phyloP scores from a whole-genome alignment of 1,284 basidiomycete species.

The Cryptococcus deneoformans region DNA sequence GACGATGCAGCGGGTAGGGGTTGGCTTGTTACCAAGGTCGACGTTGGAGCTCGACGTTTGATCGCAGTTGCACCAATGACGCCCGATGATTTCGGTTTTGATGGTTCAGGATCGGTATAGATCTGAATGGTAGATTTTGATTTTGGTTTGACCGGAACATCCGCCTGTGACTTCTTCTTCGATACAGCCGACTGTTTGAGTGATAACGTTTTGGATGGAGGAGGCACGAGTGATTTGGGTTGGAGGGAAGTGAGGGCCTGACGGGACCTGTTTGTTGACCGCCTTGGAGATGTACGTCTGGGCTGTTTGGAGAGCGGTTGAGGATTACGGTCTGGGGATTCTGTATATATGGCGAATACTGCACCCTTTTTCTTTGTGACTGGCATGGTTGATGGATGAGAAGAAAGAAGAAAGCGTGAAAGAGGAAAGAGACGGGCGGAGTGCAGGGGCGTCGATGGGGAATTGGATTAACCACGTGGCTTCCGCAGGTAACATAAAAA shows the following conservation, averaged over 20 bases:
- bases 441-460: no score
- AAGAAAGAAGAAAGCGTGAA: no score
- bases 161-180: neutral
- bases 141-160: neutral
- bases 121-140: conserved; percentile 1
- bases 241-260: conserved; percentile 18
- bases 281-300: conserved; percentile 1
- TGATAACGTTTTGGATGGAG: neutral
- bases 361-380: conserved; percentile 48
- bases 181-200: neutral
- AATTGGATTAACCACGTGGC: no score
- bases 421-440: no score
- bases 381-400: conserved; percentile 33
- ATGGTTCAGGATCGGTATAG: conserved; percentile 3
- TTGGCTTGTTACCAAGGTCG: neutral
- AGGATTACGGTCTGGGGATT: conserved; percentile 33
- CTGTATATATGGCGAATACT: conserved; percentile 48
- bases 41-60: neutral
- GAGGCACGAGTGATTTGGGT: conserved; percentile 3
- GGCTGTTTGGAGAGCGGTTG: conserved; percentile 2
- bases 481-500: no score
- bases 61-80: conserved; percentile 1
- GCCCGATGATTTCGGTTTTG: neutral
- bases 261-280: neutral
- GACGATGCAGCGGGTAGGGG: neutral